Evolutionary conservation across 108 stramenopile genomes (phyloP).

Genomic region (Schizochytrium sp.): DNA sequence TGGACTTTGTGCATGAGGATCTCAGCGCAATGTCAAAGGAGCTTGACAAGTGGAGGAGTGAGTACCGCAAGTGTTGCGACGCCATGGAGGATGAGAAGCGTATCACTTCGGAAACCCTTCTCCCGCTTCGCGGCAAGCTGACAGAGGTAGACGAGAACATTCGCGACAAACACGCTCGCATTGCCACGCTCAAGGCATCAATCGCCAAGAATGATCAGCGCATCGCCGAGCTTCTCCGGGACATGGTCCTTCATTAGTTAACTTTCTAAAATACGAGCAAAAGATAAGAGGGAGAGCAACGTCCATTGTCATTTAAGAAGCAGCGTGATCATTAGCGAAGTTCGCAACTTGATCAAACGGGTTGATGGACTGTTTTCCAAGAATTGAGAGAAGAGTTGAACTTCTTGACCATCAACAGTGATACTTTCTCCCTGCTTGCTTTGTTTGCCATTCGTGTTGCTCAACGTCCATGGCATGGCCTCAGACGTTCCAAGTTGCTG

Average conservation of each 20-base stretch:
- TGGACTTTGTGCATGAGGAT: conserved; percentile 59
- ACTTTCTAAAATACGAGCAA: no score
- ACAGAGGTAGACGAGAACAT: conserved; percentile 48
- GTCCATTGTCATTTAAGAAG: no score
- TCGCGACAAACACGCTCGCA: background rate
- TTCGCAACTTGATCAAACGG: no score
- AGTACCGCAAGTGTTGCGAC: conserved; percentile 23
- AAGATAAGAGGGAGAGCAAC: no score
- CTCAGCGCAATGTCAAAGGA: conserved; percentile 48
- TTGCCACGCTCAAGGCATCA: background rate
- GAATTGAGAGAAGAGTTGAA: no score
- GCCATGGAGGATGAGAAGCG: conserved; percentile 28
- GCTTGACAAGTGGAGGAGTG: conserved; percentile 43
- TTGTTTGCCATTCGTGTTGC: no score
- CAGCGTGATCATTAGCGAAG: no score
- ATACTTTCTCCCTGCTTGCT: no score
- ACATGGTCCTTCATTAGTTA: background rate
- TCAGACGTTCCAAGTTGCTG: no score
- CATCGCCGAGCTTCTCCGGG: conserved; percentile 7
- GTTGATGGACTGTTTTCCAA: no score
- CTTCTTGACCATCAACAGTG: no score
- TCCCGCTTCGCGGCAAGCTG: conserved; percentile 43
- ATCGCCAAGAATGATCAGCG: background rate
- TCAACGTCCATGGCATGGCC: no score
- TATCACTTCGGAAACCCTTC: conserved; percentile 25